These are phyloP conservation scores for Elsinoe australis DNA, from an alignment of 2,329 filamentous ascomycete genomes.

Conservation along the genomic window DNA sequence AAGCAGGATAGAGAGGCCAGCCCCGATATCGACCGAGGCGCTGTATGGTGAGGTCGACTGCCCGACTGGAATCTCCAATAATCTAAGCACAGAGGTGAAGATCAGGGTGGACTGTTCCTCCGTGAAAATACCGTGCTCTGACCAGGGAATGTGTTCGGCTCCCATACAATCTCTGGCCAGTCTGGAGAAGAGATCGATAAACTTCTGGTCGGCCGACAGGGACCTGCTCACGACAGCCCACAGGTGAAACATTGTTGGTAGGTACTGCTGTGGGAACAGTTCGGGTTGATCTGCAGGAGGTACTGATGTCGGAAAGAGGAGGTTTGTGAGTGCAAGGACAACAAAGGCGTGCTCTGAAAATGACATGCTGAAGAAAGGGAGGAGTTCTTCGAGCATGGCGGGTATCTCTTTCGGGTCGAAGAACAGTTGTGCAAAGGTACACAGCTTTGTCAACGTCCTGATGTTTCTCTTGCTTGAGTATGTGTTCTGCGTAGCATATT, in stretches of 20 bases:
- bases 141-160: conserved; percentile 68
- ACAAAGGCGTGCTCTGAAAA: conserved; percentile 89
- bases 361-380: conserved; percentile 74
- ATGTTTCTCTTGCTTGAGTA: conserved; percentile 53
- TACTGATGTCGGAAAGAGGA: conserved; percentile 77
- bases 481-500: conserved; percentile 59
- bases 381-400: conserved; percentile 51
- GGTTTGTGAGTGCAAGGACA: conserved; percentile 77
- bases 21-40: conserved; percentile 66
- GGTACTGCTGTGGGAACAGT: conserved; percentile 78
- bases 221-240: conserved; percentile 93
- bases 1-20: conserved; percentile 75
- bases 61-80: conserved; percentile 93
- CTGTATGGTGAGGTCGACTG: conserved; percentile 92
- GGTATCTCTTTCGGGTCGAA: conserved; percentile 84
- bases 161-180: conserved; percentile 75
- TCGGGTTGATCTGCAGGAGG: conserved; percentile 62
- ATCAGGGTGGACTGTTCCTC: conserved; percentile 85
- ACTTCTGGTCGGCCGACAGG: conserved; percentile 74
- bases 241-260: conserved; percentile 91
- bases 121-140: conserved; percentile 83
- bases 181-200: conserved; percentile 83
- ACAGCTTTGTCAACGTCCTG: conserved; percentile 76
- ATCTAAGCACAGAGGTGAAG: conserved; percentile 79
- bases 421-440: conserved; percentile 82